These are phyloP conservation scores for Tritrichomonas musculus DNA, from an alignment of 208 protist genomes.

Conservation along the genomic window DNA sequence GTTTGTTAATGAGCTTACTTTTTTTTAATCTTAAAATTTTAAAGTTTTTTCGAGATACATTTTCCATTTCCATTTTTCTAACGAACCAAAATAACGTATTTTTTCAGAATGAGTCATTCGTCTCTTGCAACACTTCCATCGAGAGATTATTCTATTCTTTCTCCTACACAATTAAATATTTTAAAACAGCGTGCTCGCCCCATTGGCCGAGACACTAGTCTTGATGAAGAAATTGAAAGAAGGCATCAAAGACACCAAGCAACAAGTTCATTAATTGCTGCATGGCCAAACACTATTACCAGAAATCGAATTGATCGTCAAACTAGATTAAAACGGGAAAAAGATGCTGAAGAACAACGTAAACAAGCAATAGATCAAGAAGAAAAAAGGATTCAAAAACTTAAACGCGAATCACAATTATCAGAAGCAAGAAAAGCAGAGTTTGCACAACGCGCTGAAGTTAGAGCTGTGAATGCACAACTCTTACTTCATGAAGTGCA, in stretches of 20 bases:
- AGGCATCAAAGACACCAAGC: neutral
- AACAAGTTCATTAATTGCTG: neutral
- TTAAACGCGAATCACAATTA: neutral
- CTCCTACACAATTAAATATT: neutral
- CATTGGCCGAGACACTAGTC: too few relatives aligned
- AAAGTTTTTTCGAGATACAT: too few relatives aligned
- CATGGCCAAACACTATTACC: neutral
- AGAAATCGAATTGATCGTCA: neutral
- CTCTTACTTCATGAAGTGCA: neutral
- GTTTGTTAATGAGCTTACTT: too few relatives aligned
- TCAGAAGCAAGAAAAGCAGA: neutral
- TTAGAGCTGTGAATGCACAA: neutral
- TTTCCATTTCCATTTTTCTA: too few relatives aligned
- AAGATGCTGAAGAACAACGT: neutral
- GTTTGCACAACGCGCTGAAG: neutral
- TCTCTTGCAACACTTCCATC: too few relatives aligned
- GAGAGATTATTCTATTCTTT: neutral
- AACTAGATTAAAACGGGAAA: neutral
- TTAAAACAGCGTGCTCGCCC: neutral
- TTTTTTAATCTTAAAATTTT: too few relatives aligned
- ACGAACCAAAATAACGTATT: too few relatives aligned
- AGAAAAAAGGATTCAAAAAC: slow-evolving; percentile 24
- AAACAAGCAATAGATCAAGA: neutral
- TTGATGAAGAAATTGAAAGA: neutral
- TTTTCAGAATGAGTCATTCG: too few relatives aligned